Base-by-base conservation (phyloP, 176 grass and related monocot genomes). In the Carex scoparia region DNA sequence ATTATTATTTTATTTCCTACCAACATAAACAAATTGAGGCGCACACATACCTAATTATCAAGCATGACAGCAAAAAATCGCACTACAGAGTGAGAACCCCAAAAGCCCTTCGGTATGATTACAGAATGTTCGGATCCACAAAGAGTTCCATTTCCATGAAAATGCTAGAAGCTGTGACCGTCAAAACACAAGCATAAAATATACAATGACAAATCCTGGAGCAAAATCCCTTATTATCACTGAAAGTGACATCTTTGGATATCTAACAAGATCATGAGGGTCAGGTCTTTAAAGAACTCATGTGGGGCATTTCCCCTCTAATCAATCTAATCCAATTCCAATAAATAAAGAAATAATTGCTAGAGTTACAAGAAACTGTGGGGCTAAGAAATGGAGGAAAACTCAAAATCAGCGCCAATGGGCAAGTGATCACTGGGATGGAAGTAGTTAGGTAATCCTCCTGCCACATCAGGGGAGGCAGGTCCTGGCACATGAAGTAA, bases 371-470 rank as follows among this genome's bases (percentile, higher is more conserved):
- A 49, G 44, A 2, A 10, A 14, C 3, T 53, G 49, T 1, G 48
- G 60, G 19, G 71, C 46, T 75, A 76, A 23, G 18, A 63, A 55
- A 19, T 14, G 62, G 12, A 59, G 68, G 40, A 61, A 33, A 94
- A 85, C 65, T 73, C 19, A 69, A 98, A 95, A 86, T 92, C 96
- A 11, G 86, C 91, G 44, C 93, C 96, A 37, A 98, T 94, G 58
- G 96, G 91, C 81, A 98, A 78, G 83, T 98, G 93, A 65, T 98
- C 96, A 32, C 96, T 98, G 55, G 96, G 93, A 86, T 95, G 93
- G 53, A 86, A 80, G 54, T 81, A 86, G 80, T 95, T 98, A 81
- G 95, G 95, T 60, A 95, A 65, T 44, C 96, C 91, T 53, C 96
- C 96, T 69, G 80, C 38, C 28, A 95, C 60, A 15, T 98, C 91